Evolutionary conservation across 2,329 filamentous ascomycete species (phyloP), one percentile per base, ranked within the genome.

Genomic region (Pseudopyricularia javanii): DNA sequence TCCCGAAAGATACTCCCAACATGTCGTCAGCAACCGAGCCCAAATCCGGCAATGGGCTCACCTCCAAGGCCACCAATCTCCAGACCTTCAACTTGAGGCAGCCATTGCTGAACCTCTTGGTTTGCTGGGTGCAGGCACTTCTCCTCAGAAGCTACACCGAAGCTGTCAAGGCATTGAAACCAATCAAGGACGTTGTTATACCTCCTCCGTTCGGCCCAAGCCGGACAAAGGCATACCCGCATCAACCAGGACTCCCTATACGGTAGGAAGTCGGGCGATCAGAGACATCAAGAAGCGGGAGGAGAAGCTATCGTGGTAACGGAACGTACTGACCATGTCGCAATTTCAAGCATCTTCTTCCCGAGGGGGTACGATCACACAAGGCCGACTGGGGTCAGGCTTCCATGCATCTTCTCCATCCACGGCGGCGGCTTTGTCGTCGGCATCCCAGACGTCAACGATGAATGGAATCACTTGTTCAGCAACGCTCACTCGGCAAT

Each of bases 341-440:
- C 20, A 7, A 12, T 3, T 4, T 50, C 33, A 53, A 63, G 66
- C 49, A 63, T 74, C 51, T 74, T 72, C 62, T 66, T 68, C 50
- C 71, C 72, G 2, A 58, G 58, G 3, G 55, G 54, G 47, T 64
- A 68, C 54, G 61, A 69, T 55, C 57, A 58, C 49, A 58, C 61
- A 3, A 61, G 61, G 0, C 58, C 60, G 12, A 12, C 22, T 14
- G 37, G 37, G 22, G 47, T 55, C 1, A 59, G 60, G 3, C 61
- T 69, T 6, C 72, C 74, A 2, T 63, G 72, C 2, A 66, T 75
- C 48, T 64, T 79, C 45, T 68, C 71, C 54, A 68, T 76, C 57
- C 75, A 79, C 57, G 74, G 74, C 52, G 74, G 75, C 54, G 74
- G 73, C 34, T 75, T 74, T 59, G 63, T 64, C 37, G 26, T 77